Base-by-base conservation (phyloP, 169 alveolate species). In the Babesia ovata region DNA sequence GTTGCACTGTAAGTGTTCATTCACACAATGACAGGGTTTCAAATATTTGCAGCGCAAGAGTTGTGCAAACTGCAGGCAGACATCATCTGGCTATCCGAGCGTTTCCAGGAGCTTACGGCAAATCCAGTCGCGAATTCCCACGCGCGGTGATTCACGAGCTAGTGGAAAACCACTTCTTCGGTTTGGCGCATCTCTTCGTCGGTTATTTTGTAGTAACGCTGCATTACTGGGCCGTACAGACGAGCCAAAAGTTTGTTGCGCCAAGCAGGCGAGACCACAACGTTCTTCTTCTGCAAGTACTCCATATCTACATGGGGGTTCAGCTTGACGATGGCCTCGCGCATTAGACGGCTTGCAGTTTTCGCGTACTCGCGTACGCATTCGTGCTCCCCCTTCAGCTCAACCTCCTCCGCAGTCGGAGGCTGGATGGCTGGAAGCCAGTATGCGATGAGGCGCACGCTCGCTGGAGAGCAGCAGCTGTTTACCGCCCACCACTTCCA, bases 61-160 rank as follows among this genome's bases (percentile, higher is more conserved):
- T 65, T 78, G 12, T 63, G 75, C 39, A 70, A 62, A 57, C 71
- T 78, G 28, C 86, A 78, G 73, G 56, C 79, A 12, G 81, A 78
- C 19, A 49, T 62, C 8, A 36, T 78, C 17, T 66, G 86, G 82
- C 63, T 78, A 33, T 48, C 81, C 13, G 72, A 70, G 46, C 54
- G 69, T 1, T 57, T 70, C 26, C 79, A 70, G 49, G 62, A 65
- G n/a, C 61, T 65, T 36, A 65, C 74, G 22, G 74, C 74, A 8
- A 65, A 65, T 44, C 54, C 74, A 36, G 21, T 14, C 7, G 53
- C 76, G 14, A 49, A 67, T 49, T 29, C n/a, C 66, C 44, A 58
- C 49, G 66, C 66, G 16, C 13, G 26, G 45, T 58, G 49, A 58
- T 21, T 11, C 8, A 13, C 14, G 10, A 21, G 10, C 46, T 63